These are phyloP conservation scores for Candida montana DNA, from an alignment of 805 yeast species.

Conservation along the genomic window DNA sequence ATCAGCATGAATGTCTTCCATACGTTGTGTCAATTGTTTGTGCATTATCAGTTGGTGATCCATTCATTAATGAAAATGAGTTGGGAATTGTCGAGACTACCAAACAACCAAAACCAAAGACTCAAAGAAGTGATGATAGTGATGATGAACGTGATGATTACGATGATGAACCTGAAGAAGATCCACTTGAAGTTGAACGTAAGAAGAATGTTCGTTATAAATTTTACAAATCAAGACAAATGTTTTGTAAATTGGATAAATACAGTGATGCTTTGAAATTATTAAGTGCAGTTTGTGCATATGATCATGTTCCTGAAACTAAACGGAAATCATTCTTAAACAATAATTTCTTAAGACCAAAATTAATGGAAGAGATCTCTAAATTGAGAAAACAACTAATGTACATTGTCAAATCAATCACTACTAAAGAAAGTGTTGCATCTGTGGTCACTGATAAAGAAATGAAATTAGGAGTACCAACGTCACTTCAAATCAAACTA, in stretches of 20 bases:
- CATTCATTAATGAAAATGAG: slow-evolving; percentile 72
- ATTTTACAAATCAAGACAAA: slow-evolving; percentile 52
- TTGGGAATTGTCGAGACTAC: slow-evolving; percentile 44
- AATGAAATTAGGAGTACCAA: slow-evolving; percentile 60
- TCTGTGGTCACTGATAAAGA: slow-evolving; percentile 36
- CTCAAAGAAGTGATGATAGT: slow-evolving; percentile 13
- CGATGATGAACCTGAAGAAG: slow-evolving; percentile 30
- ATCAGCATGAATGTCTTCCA: slow-evolving; percentile 79
- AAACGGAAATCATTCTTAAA: slow-evolving; percentile 45
- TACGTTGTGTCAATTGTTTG: slow-evolving; percentile 90
- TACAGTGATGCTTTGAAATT: slow-evolving; percentile 70
- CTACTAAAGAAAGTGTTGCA: slow-evolving; percentile 57
- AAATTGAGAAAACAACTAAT: slow-evolving; percentile 78
- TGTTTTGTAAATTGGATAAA: slow-evolving; percentile 64
- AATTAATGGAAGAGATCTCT: slow-evolving; percentile 77
- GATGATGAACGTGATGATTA: slow-evolving; percentile 27
- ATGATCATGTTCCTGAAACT: slow-evolving; percentile 60
- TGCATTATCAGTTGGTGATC: slow-evolving; percentile 90
- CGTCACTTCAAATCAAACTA: slow-evolving; percentile 62
- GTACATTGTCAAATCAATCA: slow-evolving; percentile 64
- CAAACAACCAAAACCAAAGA: slow-evolving; percentile 5
- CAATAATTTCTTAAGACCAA: slow-evolving; percentile 66
- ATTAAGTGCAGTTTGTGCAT: slow-evolving; percentile 81
- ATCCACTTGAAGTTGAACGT: slow-evolving; percentile 30
- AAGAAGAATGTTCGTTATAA: slow-evolving; percentile 40